Evolutionary conservation across 345 rosid genomes (phyloP).

Genomic region (Fremontodendron californicum): DNA sequence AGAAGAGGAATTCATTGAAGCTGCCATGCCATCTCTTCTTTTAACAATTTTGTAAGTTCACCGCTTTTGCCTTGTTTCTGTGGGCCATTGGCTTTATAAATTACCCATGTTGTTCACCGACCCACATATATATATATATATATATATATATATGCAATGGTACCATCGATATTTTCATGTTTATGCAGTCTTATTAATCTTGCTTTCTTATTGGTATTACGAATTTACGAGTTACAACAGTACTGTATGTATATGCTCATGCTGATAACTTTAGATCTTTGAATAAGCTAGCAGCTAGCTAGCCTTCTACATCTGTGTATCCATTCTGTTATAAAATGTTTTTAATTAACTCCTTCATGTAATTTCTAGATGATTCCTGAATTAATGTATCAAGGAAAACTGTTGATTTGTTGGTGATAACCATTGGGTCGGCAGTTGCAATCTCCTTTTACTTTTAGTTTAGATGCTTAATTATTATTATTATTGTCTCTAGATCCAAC

Average conservation of each 20-base stretch:
- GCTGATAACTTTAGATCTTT: neutral
- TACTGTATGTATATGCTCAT: neutral
- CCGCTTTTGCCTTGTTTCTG: neutral
- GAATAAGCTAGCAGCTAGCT: no score
- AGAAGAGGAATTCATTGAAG: conserved; percentile 65
- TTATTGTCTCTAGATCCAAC: neutral
- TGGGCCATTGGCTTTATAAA: neutral
- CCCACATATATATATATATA: no score
- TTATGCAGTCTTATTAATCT: neutral
- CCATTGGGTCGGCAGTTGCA: neutral
- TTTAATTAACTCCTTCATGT: neutral
- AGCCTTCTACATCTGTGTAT: neutral
- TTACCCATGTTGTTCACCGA: neutral
- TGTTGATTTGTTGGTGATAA: neutral
- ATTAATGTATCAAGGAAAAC: neutral
- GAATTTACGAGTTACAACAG: no score
- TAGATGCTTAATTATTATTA: no score
- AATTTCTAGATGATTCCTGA: neutral
- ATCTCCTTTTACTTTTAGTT: neutral
- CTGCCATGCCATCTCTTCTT: conserved; percentile 66
- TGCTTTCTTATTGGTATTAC: neutral
- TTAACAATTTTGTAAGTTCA: conserved; percentile 65
- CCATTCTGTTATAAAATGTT: neutral
- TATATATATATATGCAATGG: neutral
- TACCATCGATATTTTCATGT: neutral